Conservation (phyloP, 2,329 filamentous ascomycete species). For the Parastagonospora nodorum region DNA sequence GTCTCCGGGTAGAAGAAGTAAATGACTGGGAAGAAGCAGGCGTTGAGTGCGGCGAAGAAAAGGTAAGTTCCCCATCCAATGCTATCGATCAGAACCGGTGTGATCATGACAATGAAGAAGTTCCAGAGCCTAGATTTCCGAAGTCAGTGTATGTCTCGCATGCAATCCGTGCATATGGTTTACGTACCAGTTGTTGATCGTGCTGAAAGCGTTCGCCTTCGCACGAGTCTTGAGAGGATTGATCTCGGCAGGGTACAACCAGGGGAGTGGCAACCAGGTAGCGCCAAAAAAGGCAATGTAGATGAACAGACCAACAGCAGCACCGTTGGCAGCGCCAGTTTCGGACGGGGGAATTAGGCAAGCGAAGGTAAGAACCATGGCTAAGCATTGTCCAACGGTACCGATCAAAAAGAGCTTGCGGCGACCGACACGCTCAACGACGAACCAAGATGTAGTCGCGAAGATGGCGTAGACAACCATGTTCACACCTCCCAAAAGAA, state of each 20-base stretch:
- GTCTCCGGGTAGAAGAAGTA: conserved; percentile 64
- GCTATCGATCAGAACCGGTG: conserved; percentile 44
- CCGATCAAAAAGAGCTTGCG: conserved; percentile 51
- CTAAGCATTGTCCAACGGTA: conserved; percentile 58
- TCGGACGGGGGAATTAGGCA: conserved; percentile 46
- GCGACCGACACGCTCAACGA: conserved; percentile 66
- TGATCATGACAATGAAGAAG: conserved; percentile 52
- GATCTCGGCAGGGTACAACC: conserved; percentile 60
- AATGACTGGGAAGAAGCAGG: conserved; percentile 57
- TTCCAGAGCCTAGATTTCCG: conserved; percentile 55
- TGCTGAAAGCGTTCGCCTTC: conserved; percentile 61
- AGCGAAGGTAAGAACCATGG: conserved; percentile 49
- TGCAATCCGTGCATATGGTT: not conserved
- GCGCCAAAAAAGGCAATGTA: conserved; percentile 73
- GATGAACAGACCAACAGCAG: conserved; percentile 67
- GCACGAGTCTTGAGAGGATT: conserved; percentile 61
- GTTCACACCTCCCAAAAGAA: conserved; percentile 57
- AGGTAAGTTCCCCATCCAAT: conserved; percentile 51
- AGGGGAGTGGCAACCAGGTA: conserved; percentile 68
- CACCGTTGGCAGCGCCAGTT: conserved; percentile 49
- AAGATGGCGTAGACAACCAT: conserved; percentile 62
- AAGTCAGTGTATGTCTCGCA: not conserved
- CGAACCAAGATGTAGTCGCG: conserved; percentile 65
- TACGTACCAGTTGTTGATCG: conserved; percentile 54
- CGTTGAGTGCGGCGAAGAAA: conserved; percentile 60